Percentiles rank a stretch among this genome's conserved stretches.
Evolutionary conservation across 495 filamentous ascomycete genomes (phyloP).

Genomic region (Talaromyces stipitatus): DNA sequence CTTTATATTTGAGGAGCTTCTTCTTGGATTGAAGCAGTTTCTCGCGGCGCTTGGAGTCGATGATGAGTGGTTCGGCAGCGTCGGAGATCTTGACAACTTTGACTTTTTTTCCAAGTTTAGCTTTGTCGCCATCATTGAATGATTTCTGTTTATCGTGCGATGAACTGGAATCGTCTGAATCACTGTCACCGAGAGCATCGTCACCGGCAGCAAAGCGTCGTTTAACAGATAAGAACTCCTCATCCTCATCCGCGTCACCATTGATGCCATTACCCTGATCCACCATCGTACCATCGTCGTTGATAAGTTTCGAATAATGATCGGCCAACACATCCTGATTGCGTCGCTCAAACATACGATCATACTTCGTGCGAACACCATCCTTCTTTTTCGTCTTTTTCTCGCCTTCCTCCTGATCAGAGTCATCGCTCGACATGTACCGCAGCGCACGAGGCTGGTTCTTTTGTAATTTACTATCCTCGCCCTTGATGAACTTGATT

Average conservation of each 20-base stretch:
- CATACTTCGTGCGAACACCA: slow-evolving; percentile 83
- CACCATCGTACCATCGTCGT: slow-evolving; percentile 48
- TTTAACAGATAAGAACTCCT: slow-evolving; percentile 86
- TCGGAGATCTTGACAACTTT: slow-evolving; percentile 38
- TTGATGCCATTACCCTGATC: slow-evolving; percentile 25
- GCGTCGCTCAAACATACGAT: slow-evolving; percentile 91
- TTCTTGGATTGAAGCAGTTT: slow-evolving; percentile 93
- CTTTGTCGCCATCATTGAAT: background rate
- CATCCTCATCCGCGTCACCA: slow-evolving; percentile 44
- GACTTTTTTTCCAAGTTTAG: slow-evolving; percentile 7
- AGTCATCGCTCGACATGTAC: slow-evolving; percentile 38
- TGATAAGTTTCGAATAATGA: slow-evolving; percentile 83
- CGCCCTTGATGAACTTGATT: slow-evolving; percentile 86
- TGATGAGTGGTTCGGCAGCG: slow-evolving; percentile 59
- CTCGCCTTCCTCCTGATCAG: slow-evolving; percentile 48
- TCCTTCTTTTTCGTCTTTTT: slow-evolving; percentile 42
- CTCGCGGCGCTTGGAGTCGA: slow-evolving; percentile 89
- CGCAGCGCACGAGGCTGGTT: slow-evolving; percentile 63
- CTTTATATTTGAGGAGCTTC: slow-evolving; percentile 80
- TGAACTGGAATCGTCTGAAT: slow-evolving; percentile 6
- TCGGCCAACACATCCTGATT: slow-evolving; percentile 92
- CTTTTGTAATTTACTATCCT: slow-evolving; percentile 77
- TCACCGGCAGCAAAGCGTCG: slow-evolving; percentile 58
- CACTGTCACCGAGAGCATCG: slow-evolving; percentile 20
- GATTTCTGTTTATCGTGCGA: background rate